Evolutionary conservation across 495 filamentous ascomycete genomes (phyloP).

Genomic region (Achaetomiella virescens): DNA sequence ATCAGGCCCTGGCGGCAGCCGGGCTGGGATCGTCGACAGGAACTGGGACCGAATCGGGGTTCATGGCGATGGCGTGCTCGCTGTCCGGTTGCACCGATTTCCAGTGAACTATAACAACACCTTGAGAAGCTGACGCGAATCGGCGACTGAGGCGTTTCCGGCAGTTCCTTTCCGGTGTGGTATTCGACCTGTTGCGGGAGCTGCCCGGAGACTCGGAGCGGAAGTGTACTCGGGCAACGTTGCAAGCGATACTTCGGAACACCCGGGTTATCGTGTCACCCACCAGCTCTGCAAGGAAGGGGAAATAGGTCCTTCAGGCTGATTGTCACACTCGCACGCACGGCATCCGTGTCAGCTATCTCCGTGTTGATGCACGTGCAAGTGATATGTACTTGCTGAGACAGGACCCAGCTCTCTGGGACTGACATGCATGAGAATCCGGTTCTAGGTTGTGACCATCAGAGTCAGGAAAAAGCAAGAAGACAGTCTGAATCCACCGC

Average conservation of each 20-base stretch:
- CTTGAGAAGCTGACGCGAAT: neutral
- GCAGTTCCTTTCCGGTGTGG: neutral
- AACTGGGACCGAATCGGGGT: neutral
- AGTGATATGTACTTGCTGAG: conserved; percentile 13
- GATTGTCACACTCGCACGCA: neutral
- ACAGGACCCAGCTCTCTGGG: conserved; percentile 11
- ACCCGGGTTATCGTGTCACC: neutral
- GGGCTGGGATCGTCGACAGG: neutral
- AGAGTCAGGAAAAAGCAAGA: neutral
- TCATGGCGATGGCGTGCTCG: neutral
- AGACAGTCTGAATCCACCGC: neutral
- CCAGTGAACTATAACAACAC: neutral
- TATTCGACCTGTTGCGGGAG: conserved; percentile 4
- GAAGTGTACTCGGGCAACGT: conserved; percentile 5
- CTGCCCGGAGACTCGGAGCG: conserved; percentile 4
- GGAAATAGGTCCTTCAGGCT: neutral
- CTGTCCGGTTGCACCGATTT: neutral
- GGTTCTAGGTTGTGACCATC: neutral
- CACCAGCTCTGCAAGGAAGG: neutral
- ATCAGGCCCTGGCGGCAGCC: neutral
- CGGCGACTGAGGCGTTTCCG: neutral
- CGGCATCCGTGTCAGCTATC: neutral
- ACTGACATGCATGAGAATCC: conserved; percentile 6
- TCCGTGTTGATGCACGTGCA: neutral
- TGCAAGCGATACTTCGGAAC: neutral